Percentiles rank a stretch among this genome's conserved stretches.
These are phyloP conservation scores for Teunomyces cretensis DNA, from an alignment of 805 yeast species.

Conservation along the genomic window DNA sequence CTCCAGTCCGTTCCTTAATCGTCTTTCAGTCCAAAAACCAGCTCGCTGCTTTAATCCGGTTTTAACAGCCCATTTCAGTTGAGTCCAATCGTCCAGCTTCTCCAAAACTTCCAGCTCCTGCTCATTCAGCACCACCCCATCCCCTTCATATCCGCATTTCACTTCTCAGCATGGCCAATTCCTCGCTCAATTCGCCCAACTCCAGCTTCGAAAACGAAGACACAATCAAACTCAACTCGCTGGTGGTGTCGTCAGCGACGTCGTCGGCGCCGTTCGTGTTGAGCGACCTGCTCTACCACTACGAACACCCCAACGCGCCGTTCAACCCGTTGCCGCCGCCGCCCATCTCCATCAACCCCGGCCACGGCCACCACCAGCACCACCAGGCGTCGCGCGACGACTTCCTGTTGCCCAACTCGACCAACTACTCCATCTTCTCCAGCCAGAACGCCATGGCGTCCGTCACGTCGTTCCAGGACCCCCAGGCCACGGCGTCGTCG, in stretches of 20 bases:
- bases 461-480: background rate
- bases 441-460: slow-evolving; percentile 17
- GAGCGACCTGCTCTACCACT: slow-evolving; percentile 13
- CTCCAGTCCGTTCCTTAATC: too few species aligned
- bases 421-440: slow-evolving; percentile 14
- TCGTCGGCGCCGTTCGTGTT: slow-evolving; percentile 8
- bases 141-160: background rate
- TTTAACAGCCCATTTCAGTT: too few species aligned
- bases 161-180: slow-evolving; percentile 11
- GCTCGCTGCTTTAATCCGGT: too few species aligned
- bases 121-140: too few species aligned
- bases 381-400: slow-evolving; percentile 9
- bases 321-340: slow-evolving; percentile 23
- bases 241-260: slow-evolving; percentile 11
- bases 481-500: slow-evolving; percentile 11
- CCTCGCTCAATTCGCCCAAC: slow-evolving; percentile 17
- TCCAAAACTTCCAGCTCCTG: background rate
- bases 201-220: slow-evolving; percentile 22
- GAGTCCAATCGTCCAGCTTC: slow-evolving; percentile 1
- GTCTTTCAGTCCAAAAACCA: too few species aligned
- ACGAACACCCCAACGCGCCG: slow-evolving; percentile 10
- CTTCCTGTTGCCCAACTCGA: slow-evolving; percentile 14
- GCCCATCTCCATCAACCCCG: slow-evolving; percentile 11
- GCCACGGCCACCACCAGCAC: slow-evolving; percentile 2
- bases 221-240: slow-evolving; percentile 17